Evolutionary conservation across 208 protist genomes (phyloP).

Genomic region (Phytomonas francai): DNA sequence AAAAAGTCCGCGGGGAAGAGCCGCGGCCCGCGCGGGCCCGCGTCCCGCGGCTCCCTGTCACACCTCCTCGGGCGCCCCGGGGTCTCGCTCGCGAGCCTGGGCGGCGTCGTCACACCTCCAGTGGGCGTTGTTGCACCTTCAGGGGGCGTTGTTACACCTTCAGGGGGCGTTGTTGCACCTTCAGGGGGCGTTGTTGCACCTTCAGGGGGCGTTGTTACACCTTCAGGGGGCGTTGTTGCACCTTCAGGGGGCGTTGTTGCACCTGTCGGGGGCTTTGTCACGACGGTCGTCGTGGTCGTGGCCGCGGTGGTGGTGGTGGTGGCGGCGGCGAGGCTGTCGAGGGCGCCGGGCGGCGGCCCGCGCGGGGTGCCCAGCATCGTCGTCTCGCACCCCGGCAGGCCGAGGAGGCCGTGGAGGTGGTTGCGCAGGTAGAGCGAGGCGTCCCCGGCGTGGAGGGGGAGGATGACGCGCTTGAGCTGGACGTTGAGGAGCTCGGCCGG

Average conservation of each 20-base stretch:
- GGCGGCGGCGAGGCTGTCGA: neutral
- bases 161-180: constrained; percentile 5
- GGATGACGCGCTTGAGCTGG: constrained; percentile 29
- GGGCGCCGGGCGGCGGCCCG: neutral
- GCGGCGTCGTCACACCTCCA: constrained; percentile 2
- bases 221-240: neutral
- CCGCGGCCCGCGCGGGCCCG: neutral
- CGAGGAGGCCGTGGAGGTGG: constrained; percentile 34
- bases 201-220: neutral
- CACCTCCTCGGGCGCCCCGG: neutral
- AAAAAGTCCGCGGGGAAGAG: neutral
- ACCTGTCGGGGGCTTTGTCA: neutral
- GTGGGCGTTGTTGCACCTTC: neutral
- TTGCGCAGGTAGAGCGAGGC: constrained; percentile 36
- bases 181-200: neutral
- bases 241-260: neutral
- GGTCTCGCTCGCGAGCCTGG: constrained; percentile 4
- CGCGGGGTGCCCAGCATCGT: constrained; percentile 23
- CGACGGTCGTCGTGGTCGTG: constrained; percentile 8
- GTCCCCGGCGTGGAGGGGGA: constrained; percentile 35
- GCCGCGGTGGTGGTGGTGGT: neutral
- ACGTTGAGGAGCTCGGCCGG: too few relatives aligned
- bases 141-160: constrained; percentile 2
- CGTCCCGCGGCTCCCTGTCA: constrained; percentile 1
- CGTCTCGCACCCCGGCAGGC: constrained; percentile 43